phyloP scores from a whole-genome alignment of 306 rosid species.

The Senna siamea region DNA sequence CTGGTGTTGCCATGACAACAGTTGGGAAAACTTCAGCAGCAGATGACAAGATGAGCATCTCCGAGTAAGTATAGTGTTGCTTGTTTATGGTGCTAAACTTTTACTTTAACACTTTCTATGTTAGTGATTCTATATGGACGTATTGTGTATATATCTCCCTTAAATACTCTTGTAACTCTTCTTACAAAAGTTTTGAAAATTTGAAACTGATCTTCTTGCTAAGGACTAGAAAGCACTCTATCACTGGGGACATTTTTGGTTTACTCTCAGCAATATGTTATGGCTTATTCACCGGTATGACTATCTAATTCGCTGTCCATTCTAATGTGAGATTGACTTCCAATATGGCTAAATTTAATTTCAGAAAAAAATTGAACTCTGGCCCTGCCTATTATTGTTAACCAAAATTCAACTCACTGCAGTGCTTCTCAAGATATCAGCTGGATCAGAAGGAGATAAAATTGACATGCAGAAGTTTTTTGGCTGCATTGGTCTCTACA shows the following conservation, averaged over 20 bases:
- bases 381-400: conserved; percentile 14
- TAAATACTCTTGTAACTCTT: not conserved
- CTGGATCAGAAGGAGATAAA: conserved; percentile 70
- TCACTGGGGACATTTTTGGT: conserved; percentile 59
- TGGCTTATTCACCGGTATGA: conserved; percentile 72
- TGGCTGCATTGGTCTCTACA: conserved; percentile 75
- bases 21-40: conserved; percentile 72
- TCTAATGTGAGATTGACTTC: conserved; percentile 17
- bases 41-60: conserved; percentile 44
- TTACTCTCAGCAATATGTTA: conserved; percentile 67
- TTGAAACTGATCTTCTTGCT: conserved; percentile 25
- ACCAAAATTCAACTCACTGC: conserved; percentile 34
- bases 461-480: conserved; percentile 76
- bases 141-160: not conserved
- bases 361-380: not conserved
- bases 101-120: too few relatives aligned
- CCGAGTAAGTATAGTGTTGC: conserved; percentile 56
- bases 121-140: not conserved
- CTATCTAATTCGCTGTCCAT: conserved; percentile 8
- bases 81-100: conserved; percentile 15
- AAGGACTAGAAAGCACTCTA: conserved; percentile 60
- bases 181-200: conserved; percentile 20
- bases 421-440: conserved; percentile 74
- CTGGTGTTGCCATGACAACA: conserved; percentile 74
- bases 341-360: not conserved